Evolutionary conservation across 495 filamentous ascomycete genomes (phyloP), one percentile per base, ranked within the genome.

Genomic region (Trichoderma orchidacearum): DNA sequence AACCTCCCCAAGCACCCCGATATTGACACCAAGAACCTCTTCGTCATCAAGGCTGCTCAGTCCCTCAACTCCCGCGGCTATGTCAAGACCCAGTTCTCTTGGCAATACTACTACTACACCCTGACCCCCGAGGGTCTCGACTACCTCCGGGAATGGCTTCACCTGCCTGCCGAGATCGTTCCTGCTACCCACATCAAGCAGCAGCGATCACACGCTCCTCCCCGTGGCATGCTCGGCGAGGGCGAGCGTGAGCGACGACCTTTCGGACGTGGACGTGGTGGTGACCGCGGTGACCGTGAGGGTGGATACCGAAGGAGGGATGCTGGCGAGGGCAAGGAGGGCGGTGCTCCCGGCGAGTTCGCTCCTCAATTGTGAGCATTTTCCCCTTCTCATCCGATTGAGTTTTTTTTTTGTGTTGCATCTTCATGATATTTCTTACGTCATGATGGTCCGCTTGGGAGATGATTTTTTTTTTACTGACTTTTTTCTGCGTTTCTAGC

Each of bases 101-200:
- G 93, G 93, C 93, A 98, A 81, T 97, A 91, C 85, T 98, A 96
- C 85, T 98, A 98, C 86, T 98, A 98, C 85, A 98, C 94, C 75
- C 85, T 98, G 72, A 98, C 93, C 72, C 90, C 90, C 66, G 92
- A 96, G 68, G 93, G 93, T 80, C 91, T 98, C 70, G 92, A 96
- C 83, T 98, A 97, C 84, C 90, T 98, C 72, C 94, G 93, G 65
- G 93, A 98, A 81, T 98, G 93, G 93, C 92, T 97, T 63, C 93
- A 98, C 82, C 86, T 97, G 66, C 93, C 93, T 72, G 93, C 94
- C 69, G 93, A 98, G 83, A 96, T 98, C 72, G 93, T 98, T 64
- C 93, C 93, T 57, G 89, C 93, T 63, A 98, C 93, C 68, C 93
- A 98, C 84, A 96, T 98, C 82, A 98, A 98, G 86, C 90, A 95